A percentile compares a stretch with the other conserved stretches of the same genome.
phyloP scores from a whole-genome alignment of 345 rosid genomes.

The Xanthoceras sorbifolium region DNA sequence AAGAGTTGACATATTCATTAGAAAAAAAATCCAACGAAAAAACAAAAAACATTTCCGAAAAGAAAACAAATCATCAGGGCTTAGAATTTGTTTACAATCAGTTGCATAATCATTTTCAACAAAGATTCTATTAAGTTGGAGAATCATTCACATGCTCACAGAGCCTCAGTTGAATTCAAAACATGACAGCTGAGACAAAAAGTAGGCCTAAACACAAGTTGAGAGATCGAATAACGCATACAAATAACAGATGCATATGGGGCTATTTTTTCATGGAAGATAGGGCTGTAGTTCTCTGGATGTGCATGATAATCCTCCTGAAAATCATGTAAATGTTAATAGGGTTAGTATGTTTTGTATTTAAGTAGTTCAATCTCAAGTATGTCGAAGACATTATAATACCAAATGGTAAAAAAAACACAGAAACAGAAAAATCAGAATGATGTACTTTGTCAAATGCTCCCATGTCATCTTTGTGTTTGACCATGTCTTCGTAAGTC shows the following conservation, averaged over 20 bases:
- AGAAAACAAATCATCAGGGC: background rate
- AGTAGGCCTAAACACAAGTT: background rate
- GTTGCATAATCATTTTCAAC: background rate
- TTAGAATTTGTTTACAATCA: background rate
- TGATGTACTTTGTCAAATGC: conserved; percentile 45
- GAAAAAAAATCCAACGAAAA: background rate
- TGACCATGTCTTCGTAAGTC: conserved; percentile 55
- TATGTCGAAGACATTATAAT: background rate
- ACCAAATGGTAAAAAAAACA: background rate
- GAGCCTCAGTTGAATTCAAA: background rate
- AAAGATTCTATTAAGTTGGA: background rate
- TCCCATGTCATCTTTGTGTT: conserved; percentile 42
- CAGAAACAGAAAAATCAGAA: background rate
- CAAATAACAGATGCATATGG: conserved; percentile 79
- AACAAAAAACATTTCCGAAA: too few relatives aligned
- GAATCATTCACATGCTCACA: background rate
- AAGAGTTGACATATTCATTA: background rate
- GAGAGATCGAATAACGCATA: conserved; percentile 30
- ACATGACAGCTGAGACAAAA: background rate
- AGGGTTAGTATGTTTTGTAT: background rate
- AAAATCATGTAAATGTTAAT: conserved; percentile 10
- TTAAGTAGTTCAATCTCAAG: background rate
- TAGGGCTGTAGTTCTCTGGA: conserved; percentile 74
- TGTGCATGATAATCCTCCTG: conserved; percentile 88
- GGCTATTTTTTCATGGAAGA: conserved; percentile 70